Conservation (phyloP, 768 basidiomycete genomes). For the Artomyces pyxidatus region DNA sequence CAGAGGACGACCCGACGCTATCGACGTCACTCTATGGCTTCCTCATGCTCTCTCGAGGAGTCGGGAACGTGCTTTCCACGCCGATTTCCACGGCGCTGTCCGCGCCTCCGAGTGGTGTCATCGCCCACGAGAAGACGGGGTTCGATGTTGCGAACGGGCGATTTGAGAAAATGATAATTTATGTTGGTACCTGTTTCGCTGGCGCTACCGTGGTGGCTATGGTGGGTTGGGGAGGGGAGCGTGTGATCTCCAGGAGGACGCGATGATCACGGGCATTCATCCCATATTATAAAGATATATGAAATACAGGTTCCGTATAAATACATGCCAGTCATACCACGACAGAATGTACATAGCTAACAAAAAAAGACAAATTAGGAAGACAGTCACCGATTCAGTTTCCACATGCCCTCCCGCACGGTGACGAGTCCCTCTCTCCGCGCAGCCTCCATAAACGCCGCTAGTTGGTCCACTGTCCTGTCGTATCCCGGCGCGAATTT, state of each 20-base stretch:
- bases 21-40: constrained; percentile 17
- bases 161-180: neutral
- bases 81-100: constrained; percentile 21
- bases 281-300: too few relatives aligned
- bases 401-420: constrained; percentile 67
- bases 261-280: too few relatives aligned
- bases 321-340: too few relatives aligned
- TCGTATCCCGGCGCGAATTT: constrained; percentile 80
- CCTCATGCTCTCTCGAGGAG: constrained; percentile 18
- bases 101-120: neutral
- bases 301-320: too few relatives aligned
- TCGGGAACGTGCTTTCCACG: constrained; percentile 22
- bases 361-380: too few relatives aligned
- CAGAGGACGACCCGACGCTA: constrained; percentile 20
- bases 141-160: neutral
- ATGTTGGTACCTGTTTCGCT: neutral
- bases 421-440: constrained; percentile 68
- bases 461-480: constrained; percentile 70
- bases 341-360: too few relatives aligned
- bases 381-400: constrained; percentile 28
- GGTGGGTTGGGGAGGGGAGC: neutral
- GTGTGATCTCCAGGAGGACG: neutral
- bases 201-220: neutral
- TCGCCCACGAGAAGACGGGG: neutral
- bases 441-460: constrained; percentile 73